phyloP scores from a whole-genome alignment of 768 basidiomycete species.

The Trametes villosa region DNA sequence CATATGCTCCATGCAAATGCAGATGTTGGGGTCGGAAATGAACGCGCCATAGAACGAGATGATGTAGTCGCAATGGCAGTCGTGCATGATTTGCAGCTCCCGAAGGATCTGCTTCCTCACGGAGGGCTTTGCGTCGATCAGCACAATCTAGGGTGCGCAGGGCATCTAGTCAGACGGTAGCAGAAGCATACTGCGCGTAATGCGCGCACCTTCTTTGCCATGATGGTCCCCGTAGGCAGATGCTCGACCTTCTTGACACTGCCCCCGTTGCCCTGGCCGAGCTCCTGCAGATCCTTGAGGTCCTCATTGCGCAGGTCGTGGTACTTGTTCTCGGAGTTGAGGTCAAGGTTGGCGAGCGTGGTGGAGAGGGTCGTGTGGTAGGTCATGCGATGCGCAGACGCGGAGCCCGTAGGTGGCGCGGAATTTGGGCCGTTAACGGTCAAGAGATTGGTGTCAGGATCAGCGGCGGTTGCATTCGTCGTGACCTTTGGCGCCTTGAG shows the following conservation, averaged over 20 bases:
- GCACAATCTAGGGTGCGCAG: constrained; percentile 68
- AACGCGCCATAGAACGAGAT: constrained; percentile 98
- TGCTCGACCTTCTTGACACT: constrained; percentile 98
- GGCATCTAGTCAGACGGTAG: constrained; percentile 4
- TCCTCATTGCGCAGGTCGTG: constrained; percentile 86
- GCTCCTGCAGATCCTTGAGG: constrained; percentile 85
- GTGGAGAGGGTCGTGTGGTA: constrained; percentile 82
- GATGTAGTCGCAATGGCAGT: constrained; percentile 92
- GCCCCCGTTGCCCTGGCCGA: constrained; percentile 96
- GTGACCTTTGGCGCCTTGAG: constrained; percentile 70
- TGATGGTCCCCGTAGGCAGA: constrained; percentile 84
- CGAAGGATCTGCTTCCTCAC: constrained; percentile 97
- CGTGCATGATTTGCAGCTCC: constrained; percentile 98
- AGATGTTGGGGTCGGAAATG: constrained; percentile 95
- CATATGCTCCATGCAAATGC: constrained; percentile 98
- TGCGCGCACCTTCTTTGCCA: constrained; percentile 93
- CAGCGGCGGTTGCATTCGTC: constrained; percentile 34
- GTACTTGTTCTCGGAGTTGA: constrained; percentile 83
- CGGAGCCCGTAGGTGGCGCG: constrained; percentile 54
- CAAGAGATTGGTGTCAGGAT: constrained; percentile 50
- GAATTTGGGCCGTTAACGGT: constrained; percentile 56
- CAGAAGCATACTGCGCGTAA: not conserved
- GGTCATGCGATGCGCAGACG: constrained; percentile 63
- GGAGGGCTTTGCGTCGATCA: constrained; percentile 95
- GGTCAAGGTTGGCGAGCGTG: constrained; percentile 84